A percentile compares a stretch with the other conserved stretches of the same genome.
Conservation (phyloP, 2,329 filamentous ascomycete genomes). For the Clarireedia paspali region DNA sequence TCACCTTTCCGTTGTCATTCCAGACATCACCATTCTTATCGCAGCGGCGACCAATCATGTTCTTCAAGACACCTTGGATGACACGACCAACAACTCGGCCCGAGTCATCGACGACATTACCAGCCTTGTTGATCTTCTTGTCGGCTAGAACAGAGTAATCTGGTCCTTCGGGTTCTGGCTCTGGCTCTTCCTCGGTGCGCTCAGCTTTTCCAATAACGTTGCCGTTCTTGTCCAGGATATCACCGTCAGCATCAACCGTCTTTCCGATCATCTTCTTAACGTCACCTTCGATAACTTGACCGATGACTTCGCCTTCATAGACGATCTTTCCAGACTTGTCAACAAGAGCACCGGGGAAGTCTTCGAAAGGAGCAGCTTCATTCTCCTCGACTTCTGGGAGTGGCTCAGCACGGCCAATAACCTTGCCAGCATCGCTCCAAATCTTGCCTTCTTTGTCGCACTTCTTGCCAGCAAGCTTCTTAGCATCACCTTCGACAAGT, state of each 20-base stretch:
- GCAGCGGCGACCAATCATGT: constrained; percentile 55
- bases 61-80: constrained; percentile 53
- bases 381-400: constrained; percentile 49
- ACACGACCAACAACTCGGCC: constrained; percentile 53
- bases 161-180: constrained; percentile 17
- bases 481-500: constrained; percentile 55
- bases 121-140: constrained; percentile 50
- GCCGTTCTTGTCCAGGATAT: constrained; percentile 70
- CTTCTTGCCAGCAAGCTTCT: constrained; percentile 56
- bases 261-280: constrained; percentile 56
- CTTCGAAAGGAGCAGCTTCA: constrained; percentile 44
- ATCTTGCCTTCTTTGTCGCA: constrained; percentile 61
- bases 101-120: constrained; percentile 48
- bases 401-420: constrained; percentile 59
- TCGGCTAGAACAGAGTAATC: constrained; percentile 45
- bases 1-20: constrained; percentile 60
- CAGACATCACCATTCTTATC: constrained; percentile 64
- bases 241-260: constrained; percentile 72
- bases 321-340: constrained; percentile 45
- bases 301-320: constrained; percentile 44
- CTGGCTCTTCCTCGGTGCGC: constrained; percentile 25
- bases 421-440: constrained; percentile 62
- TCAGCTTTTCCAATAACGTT: constrained; percentile 38
- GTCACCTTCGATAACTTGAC: constrained; percentile 57
- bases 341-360: constrained; percentile 46